Evolutionary conservation across 2,329 filamentous ascomycete genomes (phyloP), one percentile per base, ranked within the genome.

Genomic region (Colletotrichum tabaci): DNA sequence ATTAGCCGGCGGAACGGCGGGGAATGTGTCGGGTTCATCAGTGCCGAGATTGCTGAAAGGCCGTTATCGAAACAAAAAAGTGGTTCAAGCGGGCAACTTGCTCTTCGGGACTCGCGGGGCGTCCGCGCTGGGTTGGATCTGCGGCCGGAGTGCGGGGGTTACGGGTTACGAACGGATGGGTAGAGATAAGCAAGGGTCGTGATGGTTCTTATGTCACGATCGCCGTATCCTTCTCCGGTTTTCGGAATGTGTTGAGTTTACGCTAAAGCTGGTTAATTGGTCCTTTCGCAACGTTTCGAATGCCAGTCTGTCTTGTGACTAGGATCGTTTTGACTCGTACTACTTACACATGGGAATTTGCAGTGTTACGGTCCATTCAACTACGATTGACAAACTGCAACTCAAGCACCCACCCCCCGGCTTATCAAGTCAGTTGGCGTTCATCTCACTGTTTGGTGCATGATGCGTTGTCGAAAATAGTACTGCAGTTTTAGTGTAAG

Each of bases 181-280:
- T 15, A 55, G 68, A 71, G 68, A 71, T 71, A 71, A 68, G 68
- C 68, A 62, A 66, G 68, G 68, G 65, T 71, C 2, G 30, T 23
- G 52, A 67, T 53, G 52, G 26, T 44, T 12, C 13, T 44, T 30
- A 44, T 44, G 21, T 21, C 63, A 50, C n/a, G n/a, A 26, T 44
- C 7, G n/a, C 56, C 38, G 12, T 52, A 21, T 23, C 15, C 38
- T 15, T 10, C 64, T 57, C 67, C 66, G 7, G 55, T 66, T n/a
- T 62, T 61, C 56, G 67, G 50, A 64, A 44, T 26, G 21, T 30
- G 16, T 23, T 5, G 16, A 10, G 12, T 66, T 10, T 15, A 38
- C 23, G 26, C 49, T 56, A 63, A n/a, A 16, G 30, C 8, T 35
- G 8, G 30, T 12, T 13, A 16, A 7, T 61, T 23, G 40, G 1